Conservation (phyloP, 2,329 filamentous ascomycete genomes). For the Pestalotiopsis sp. region DNA sequence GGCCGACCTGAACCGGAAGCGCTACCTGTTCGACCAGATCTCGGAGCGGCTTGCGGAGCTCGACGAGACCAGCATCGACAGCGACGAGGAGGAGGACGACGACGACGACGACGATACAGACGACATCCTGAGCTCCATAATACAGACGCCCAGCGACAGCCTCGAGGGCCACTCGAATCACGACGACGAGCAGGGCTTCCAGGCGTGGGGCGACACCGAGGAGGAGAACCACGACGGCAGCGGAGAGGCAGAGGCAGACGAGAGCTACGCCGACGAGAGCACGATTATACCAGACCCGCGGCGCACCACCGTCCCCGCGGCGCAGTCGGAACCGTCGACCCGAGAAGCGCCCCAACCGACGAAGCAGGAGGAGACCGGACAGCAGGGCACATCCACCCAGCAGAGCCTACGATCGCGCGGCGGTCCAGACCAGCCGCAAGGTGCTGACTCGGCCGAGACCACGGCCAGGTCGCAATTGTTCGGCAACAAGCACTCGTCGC, state of each 20-base stretch:
- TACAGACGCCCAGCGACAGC: constrained; percentile 56
- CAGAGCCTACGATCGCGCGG: constrained; percentile 26
- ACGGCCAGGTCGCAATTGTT: constrained; percentile 43
- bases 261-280: constrained; percentile 7
- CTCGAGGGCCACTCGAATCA: constrained; percentile 35
- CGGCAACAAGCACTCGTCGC: constrained; percentile 34
- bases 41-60: constrained; percentile 68
- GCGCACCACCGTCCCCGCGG: not conserved
- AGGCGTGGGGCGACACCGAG: not conserved
- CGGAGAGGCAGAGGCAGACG: constrained; percentile 14
- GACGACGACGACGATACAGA: constrained; percentile 55
- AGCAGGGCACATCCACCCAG: constrained; percentile 26
- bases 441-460: constrained; percentile 16
- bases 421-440: not conserved
- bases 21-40: constrained; percentile 65
- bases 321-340: constrained; percentile 13
- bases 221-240: constrained; percentile 1
- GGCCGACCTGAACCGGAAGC: constrained; percentile 62
- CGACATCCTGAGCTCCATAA: constrained; percentile 51
- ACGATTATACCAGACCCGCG: not conserved
- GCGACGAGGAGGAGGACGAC: constrained; percentile 34
- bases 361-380: constrained; percentile 1
- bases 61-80: constrained; percentile 56
- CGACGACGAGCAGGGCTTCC: constrained; percentile 11
- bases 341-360: not conserved